Conservation (phyloP, 371 early-diverging fungal genomes). For the Mycotypha africana region DNA sequence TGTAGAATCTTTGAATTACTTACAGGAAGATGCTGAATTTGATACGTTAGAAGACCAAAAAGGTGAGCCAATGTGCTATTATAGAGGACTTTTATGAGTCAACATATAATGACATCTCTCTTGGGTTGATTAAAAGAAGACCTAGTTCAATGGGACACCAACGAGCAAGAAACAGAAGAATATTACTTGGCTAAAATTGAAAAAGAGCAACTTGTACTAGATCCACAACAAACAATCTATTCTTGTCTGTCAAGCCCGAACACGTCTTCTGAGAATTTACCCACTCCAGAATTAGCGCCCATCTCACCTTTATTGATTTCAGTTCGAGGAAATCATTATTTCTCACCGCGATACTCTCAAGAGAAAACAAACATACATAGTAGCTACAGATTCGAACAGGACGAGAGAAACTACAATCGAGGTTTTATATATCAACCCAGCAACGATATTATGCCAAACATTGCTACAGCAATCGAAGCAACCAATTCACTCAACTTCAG, state of each 20-base stretch:
- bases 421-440: too few relatives aligned
- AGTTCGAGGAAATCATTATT: too few relatives aligned
- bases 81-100: not conserved
- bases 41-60: not conserved
- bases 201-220: too few relatives aligned
- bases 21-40: not conserved
- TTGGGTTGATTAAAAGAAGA: too few relatives aligned
- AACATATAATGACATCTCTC: not conserved
- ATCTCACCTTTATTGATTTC: too few relatives aligned
- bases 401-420: too few relatives aligned
- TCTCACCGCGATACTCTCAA: constrained; percentile 1
- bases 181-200: constrained; percentile 10
- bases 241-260: constrained; percentile 3
- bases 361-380: too few relatives aligned
- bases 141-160: constrained; percentile 7
- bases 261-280: constrained; percentile 5
- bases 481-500: not conserved
- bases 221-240: not conserved
- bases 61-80: not conserved
- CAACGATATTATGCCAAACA: too few relatives aligned
- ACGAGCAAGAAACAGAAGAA: constrained; percentile 11
- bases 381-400: too few relatives aligned
- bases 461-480: too few relatives aligned
- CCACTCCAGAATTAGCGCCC: too few relatives aligned
- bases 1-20: not conserved